A percentile compares a stretch with the other conserved stretches of the same genome.
These are phyloP conservation scores for Cruciata laevipes DNA, from an alignment of 257 asterid species.

Conservation along the genomic window DNA sequence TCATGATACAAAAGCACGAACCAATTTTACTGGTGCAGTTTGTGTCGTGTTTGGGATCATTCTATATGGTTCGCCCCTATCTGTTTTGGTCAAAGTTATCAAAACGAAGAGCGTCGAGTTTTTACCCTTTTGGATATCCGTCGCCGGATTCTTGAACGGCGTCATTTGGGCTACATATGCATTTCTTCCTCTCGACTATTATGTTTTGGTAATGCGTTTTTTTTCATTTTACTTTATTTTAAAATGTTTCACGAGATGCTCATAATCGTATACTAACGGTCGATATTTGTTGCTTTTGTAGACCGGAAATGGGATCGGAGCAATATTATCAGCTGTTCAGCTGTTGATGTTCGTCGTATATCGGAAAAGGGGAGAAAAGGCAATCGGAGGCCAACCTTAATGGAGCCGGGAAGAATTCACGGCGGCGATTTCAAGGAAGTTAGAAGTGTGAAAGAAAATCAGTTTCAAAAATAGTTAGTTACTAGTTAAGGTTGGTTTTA, in stretches of 20 bases:
- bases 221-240: no score
- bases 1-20: constrained; percentile 26
- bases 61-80: constrained; percentile 58
- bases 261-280: no score
- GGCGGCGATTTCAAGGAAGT: no score
- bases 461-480: not conserved
- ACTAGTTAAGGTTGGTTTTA: not conserved
- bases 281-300: not conserved
- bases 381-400: not conserved
- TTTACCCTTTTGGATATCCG: constrained; percentile 51
- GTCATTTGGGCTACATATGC: constrained; percentile 50
- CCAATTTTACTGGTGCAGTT: constrained; percentile 46
- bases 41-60: constrained; percentile 47
- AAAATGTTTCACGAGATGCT: not conserved
- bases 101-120: constrained; percentile 47
- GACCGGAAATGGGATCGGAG: constrained; percentile 55
- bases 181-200: constrained; percentile 42
- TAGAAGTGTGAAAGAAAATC: not conserved
- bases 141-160: constrained; percentile 53
- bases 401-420: not conserved
- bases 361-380: not conserved
- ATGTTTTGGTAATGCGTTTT: constrained; percentile 16
- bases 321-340: constrained; percentile 29
- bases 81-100: constrained; percentile 43
- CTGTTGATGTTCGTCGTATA: constrained; percentile 17